Base-by-base conservation (phyloP, 2,329 filamentous ascomycete species). In the Calycina herbarum region DNA sequence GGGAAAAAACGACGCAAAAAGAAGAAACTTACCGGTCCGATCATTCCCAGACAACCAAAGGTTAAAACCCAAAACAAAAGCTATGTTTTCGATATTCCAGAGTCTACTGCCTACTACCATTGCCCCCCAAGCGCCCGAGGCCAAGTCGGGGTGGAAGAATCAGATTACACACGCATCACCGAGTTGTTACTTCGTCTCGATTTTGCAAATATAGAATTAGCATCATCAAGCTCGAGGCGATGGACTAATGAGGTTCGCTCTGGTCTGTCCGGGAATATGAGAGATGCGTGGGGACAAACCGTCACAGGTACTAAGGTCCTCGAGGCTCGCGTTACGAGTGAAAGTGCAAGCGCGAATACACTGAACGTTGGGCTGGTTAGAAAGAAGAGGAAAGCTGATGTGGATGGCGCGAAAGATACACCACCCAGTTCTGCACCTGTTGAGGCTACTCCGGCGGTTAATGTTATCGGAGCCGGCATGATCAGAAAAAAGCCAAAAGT, bases 171-270 rank as follows among this genome's bases (percentile, higher is more conserved):
- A 68, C 85, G 89, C 11, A 85, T 87, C 8, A 82, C 86, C 24
- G 90, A 93, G 70, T 78, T 92, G 10, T 80, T 95, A 0, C 82
- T 94, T 5, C 86, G 89, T 65, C 84, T 93, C 0, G 90, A 93
- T 75, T 95, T 95, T 76, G 82, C 86, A 0, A 89, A 84, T 8
- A 77, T 87, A 3, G 84, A 85, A 11, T 84, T 89, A 59, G 88
- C 89, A 0, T 80, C 79, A 1, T 81, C 82, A 38, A 92, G 90
- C 72, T 92, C 91, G 2, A 79, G 77, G 61, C 85, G 89, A 62
- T 95, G 91, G 91, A 82, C 88, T 56, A 82, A 82, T 15, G 90
- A 94, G 73, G 86, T 89, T 0, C 84, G 83, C 17, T 79, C 82
- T 64, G 82, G 70, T 59, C 73, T 68, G 40, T 67, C 66, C 56